A percentile compares a stretch with the other conserved stretches of the same genome.
phyloP scores from a whole-genome alignment of 805 yeast species.

The Pichia thaimueangensis region DNA sequence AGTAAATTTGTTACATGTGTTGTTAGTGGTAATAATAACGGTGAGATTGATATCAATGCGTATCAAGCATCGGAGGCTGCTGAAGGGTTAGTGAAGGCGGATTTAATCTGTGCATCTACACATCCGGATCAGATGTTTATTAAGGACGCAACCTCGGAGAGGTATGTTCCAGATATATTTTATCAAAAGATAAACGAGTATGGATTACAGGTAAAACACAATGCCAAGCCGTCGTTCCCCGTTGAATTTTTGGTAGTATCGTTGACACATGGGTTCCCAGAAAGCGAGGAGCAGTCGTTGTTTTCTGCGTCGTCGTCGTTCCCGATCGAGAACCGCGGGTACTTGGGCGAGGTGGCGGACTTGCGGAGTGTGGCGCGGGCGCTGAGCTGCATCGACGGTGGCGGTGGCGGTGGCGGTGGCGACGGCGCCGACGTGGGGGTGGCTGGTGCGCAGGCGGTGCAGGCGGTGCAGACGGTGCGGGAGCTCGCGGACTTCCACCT shows the following conservation, averaged over 20 bases:
- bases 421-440: too few species aligned
- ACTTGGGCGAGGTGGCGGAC: conserved; percentile 58
- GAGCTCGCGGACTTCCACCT: conserved; percentile 70
- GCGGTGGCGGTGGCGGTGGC: too few species aligned
- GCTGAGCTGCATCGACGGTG: too few species aligned
- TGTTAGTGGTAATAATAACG: conserved; percentile 78
- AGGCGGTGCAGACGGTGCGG: too few species aligned
- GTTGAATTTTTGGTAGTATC: conserved; percentile 86
- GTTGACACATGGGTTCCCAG: conserved; percentile 89
- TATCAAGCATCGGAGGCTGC: conserved; percentile 88
- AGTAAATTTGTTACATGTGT: conserved; percentile 94
- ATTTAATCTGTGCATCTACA: conserved; percentile 77
- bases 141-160: conserved; percentile 58
- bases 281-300: conserved; percentile 34
- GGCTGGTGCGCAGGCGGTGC: too few species aligned
- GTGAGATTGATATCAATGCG: conserved; percentile 84
- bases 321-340: conserved; percentile 76
- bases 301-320: conserved; percentile 31
- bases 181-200: conserved; percentile 84
- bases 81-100: conserved; percentile 83
- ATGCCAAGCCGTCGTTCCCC: conserved; percentile 89
- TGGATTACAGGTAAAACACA: conserved; percentile 76
- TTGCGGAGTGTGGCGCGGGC: too few species aligned
- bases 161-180: conserved; percentile 93
- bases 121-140: conserved; percentile 84